A percentile compares a stretch with the other conserved stretches of the same genome.
Evolutionary conservation across 202 grass and related monocot genomes (phyloP).

Genomic region (Tripidium arundinaceum): DNA sequence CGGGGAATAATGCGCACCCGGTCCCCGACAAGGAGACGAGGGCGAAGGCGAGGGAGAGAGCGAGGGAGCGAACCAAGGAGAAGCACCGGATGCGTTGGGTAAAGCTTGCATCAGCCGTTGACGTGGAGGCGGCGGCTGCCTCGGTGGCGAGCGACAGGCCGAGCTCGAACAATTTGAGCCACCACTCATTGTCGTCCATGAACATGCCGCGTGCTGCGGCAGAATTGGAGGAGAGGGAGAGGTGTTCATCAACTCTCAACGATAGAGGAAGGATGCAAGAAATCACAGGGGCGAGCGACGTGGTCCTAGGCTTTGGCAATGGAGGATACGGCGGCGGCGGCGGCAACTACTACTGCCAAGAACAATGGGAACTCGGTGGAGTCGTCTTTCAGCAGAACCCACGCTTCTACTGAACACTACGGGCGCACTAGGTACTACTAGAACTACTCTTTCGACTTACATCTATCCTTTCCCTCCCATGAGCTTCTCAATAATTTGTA

Average conservation of each 20-base stretch:
- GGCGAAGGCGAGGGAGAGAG: conserved; percentile 79
- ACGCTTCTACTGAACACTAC: conserved; percentile 50
- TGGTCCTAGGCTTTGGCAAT: conserved; percentile 42
- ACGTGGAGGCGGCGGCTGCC: conserved; percentile 18
- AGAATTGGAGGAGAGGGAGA: conserved; percentile 56
- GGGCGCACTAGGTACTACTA: conserved; percentile 20
- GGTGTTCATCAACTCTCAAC: conserved; percentile 40
- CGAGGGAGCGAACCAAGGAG: conserved; percentile 78
- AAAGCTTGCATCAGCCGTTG: conserved; percentile 50
- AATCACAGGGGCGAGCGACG: conserved; percentile 33
- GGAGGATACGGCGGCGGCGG: conserved; percentile 30
- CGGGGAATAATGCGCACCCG: conserved; percentile 23
- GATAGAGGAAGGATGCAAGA: conserved; percentile 37
- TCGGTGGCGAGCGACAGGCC: conserved; percentile 13
- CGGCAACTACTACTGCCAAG: conserved; percentile 35
- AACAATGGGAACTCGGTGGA: conserved; percentile 74
- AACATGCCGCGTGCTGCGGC: conserved; percentile 27
- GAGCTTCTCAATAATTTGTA: conserved; percentile 26
- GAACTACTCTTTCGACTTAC: conserved; percentile 17
- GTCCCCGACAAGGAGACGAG: conserved; percentile 66
- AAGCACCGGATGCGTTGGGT: conserved; percentile 61
- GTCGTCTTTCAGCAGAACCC: conserved; percentile 41
- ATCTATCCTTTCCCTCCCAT: not conserved
- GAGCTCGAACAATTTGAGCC: conserved; percentile 31
- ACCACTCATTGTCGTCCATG: conserved; percentile 34